Conservation (phyloP, 768 basidiomycete genomes). For the Thelephora ganbajun region DNA sequence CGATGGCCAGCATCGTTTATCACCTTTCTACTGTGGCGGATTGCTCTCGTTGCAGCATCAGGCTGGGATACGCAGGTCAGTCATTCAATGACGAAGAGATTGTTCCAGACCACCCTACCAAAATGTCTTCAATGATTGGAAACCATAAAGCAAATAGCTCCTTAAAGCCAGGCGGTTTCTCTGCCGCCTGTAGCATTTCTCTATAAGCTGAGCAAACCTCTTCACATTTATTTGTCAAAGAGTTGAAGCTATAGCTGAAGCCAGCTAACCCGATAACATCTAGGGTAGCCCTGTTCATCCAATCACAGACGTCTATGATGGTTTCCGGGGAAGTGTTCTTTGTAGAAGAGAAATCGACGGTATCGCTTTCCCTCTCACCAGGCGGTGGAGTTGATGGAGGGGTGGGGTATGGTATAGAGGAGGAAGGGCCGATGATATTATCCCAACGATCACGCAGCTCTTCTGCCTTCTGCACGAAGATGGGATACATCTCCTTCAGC, state of each 20-base stretch:
- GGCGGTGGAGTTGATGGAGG: not conserved
- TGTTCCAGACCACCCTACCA: slow-evolving; percentile 29
- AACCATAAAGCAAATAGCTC: slow-evolving; percentile 42
- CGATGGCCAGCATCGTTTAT: no score
- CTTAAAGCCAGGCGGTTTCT: slow-evolving; percentile 34
- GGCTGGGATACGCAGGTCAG: no score
- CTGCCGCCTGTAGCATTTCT: slow-evolving; percentile 70
- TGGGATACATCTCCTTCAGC: slow-evolving; percentile 28
- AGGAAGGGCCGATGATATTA: slow-evolving; percentile 10
- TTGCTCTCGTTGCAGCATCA: no score
- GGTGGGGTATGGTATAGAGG: not conserved
- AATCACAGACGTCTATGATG: slow-evolving; percentile 42
- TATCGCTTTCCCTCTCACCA: no score
- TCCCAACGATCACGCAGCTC: slow-evolving; percentile 34
- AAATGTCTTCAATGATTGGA: slow-evolving; percentile 37
- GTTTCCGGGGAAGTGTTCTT: not conserved
- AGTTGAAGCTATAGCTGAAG: slow-evolving; percentile 40
- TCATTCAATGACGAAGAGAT: not conserved
- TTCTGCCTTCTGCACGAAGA: slow-evolving; percentile 38
- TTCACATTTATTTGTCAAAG: slow-evolving; percentile 18
- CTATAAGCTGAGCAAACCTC: slow-evolving; percentile 69
- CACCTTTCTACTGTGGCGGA: no score
- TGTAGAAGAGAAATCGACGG: not conserved
- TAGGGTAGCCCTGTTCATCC: slow-evolving; percentile 54
- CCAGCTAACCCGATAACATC: slow-evolving; percentile 71